phyloP scores from a whole-genome alignment of 2,329 filamentous ascomycete species.

The Ophiocordyceps australis region DNA sequence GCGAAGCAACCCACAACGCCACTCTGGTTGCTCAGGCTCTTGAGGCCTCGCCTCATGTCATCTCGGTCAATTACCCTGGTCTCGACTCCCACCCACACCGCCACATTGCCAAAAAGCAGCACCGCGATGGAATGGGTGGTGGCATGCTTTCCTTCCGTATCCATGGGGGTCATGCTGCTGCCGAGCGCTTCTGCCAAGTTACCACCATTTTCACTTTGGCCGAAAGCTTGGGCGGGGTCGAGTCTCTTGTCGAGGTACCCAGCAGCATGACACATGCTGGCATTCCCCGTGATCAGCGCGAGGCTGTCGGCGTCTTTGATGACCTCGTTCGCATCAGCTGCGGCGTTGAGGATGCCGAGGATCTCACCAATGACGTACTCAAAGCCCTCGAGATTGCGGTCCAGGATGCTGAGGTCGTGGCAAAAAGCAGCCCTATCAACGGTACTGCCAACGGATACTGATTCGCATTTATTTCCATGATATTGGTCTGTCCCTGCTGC shows the following conservation, averaged over 20 bases:
- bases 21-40: conserved; percentile 59
- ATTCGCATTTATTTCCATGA: no score
- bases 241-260: conserved; percentile 81
- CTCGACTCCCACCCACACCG: conserved; percentile 76
- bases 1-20: conserved; percentile 72
- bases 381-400: conserved; percentile 68
- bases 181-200: conserved; percentile 78
- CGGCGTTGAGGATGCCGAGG: conserved; percentile 78
- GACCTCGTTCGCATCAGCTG: conserved; percentile 88
- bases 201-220: conserved; percentile 87
- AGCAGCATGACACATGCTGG: conserved; percentile 95
- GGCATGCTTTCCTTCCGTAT: conserved; percentile 97
- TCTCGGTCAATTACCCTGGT: conserved; percentile 90
- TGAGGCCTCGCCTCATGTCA: conserved; percentile 62
- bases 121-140: conserved; percentile 84
- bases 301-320: conserved; percentile 86
- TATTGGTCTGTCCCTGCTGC: no score
- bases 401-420: no score
- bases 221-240: conserved; percentile 81
- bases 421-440: conserved; percentile 7
- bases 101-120: conserved; percentile 71
- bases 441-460: conserved; percentile 10
- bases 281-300: conserved; percentile 77
- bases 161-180: conserved; percentile 66
- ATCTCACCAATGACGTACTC: conserved; percentile 66